phyloP scores from a whole-genome alignment of 31 red algal species.

The Endocladia muricata region DNA sequence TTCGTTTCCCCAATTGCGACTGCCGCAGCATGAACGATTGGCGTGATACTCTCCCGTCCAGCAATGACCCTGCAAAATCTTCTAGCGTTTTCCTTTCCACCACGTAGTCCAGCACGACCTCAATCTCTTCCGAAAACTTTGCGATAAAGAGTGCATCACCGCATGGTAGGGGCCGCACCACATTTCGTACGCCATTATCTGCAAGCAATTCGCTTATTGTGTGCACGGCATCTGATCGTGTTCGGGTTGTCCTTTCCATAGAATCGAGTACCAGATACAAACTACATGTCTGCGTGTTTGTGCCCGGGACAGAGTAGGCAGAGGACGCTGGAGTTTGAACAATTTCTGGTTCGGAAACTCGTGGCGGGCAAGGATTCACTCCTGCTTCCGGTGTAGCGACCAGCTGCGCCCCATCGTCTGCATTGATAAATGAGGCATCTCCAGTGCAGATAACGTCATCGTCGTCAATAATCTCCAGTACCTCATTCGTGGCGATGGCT shows the following conservation, averaged over 20 bases:
- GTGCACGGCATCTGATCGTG: neutral
- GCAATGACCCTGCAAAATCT: constrained; percentile 54
- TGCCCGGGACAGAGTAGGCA: too few species aligned
- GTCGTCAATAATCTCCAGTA: too few species aligned
- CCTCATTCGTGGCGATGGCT: too few species aligned
- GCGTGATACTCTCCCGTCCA: constrained; percentile 43
- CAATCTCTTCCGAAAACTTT: constrained; percentile 36
- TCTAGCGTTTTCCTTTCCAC: constrained; percentile 71
- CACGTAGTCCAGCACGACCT: constrained; percentile 72
- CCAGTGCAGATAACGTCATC: too few species aligned
- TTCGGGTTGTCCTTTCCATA: constrained; percentile 13
- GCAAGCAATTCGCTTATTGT: constrained; percentile 9
- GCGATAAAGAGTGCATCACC: constrained; percentile 70
- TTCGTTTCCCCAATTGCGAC: constrained; percentile 21
- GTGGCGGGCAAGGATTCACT: too few species aligned
- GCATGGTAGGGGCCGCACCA: constrained; percentile 33
- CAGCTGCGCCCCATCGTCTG: too few species aligned
- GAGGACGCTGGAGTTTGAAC: too few species aligned
- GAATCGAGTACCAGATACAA: constrained; percentile 43
- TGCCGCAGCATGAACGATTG: constrained; percentile 59
- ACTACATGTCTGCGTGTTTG: too few species aligned
- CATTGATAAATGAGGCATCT: too few species aligned
- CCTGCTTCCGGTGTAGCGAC: too few species aligned
- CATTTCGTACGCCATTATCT: neutral
- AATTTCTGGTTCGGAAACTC: too few species aligned